Conservation (phyloP, 768 basidiomycete genomes). For the Russula virescens region DNA sequence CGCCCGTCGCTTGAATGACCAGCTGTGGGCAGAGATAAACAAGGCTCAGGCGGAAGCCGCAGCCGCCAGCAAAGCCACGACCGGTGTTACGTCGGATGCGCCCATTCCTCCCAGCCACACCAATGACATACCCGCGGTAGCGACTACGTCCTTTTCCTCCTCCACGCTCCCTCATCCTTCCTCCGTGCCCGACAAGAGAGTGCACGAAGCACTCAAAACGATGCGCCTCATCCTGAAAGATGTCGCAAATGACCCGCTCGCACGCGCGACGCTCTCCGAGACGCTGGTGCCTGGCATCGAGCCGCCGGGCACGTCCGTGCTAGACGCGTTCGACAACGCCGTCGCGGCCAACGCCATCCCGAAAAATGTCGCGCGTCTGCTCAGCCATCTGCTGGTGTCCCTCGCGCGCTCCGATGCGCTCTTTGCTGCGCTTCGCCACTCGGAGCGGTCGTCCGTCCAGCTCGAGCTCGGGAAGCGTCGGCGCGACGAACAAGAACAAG, state of each 20-base stretch:
- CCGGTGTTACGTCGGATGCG: slow-evolving; percentile 9
- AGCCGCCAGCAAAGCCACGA: slow-evolving; percentile 21
- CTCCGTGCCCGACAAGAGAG: slow-evolving; percentile 34
- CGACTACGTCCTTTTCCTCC: no score
- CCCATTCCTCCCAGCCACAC: slow-evolving; percentile 8
- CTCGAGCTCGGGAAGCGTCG: slow-evolving; percentile 74
- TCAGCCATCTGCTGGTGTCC: slow-evolving; percentile 58
- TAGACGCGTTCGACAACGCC: slow-evolving; percentile 50
- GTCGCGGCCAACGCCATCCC: slow-evolving; percentile 44
- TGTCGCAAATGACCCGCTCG: slow-evolving; percentile 50
- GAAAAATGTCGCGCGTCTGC: slow-evolving; percentile 46
- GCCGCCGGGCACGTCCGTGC: slow-evolving; percentile 41
- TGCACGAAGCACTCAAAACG: slow-evolving; percentile 56
- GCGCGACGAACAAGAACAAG: slow-evolving; percentile 40
- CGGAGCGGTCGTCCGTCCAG: slow-evolving; percentile 55
- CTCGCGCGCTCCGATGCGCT: slow-evolving; percentile 61
- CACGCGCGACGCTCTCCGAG: slow-evolving; percentile 48
- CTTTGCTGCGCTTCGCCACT: slow-evolving; percentile 60
- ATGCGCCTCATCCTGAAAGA: slow-evolving; percentile 58
- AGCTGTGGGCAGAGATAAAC: slow-evolving; percentile 71
- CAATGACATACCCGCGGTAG: no score
- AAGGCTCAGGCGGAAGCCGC: slow-evolving; percentile 49
- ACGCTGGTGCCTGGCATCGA: slow-evolving; percentile 42
- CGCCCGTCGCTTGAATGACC: slow-evolving; percentile 65
- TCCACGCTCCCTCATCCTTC: background rate